Evolutionary conservation across 2,329 filamentous ascomycete genomes (phyloP).

Genomic region (Aspergillus viridinutans): DNA sequence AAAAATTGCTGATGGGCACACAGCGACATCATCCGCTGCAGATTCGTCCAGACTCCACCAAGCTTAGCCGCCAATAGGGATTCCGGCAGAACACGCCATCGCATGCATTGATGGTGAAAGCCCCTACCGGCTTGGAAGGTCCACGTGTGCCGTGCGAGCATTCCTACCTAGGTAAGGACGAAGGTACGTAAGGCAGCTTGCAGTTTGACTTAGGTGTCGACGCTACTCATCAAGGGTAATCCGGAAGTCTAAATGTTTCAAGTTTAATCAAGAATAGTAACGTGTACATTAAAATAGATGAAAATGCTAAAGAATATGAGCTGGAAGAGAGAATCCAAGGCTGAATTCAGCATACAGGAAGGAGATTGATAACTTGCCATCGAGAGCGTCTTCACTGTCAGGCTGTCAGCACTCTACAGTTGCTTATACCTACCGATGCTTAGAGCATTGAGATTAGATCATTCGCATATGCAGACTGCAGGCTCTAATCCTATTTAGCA

Average conservation of each 20-base stretch:
- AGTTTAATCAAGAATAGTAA: too few species aligned
- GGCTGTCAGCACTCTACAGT: background rate
- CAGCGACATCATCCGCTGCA: background rate
- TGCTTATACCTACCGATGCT: background rate
- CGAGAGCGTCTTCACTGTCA: too few species aligned
- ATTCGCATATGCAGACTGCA: background rate
- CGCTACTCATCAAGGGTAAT: too few species aligned
- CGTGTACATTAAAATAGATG: too few species aligned
- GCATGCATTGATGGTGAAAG: conserved; percentile 28
- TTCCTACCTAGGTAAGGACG: background rate
- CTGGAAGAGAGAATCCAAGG: background rate
- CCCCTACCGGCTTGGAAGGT: background rate
- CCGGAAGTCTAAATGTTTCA: too few species aligned
- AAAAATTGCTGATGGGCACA: background rate
- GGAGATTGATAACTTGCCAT: background rate
- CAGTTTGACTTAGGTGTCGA: background rate
- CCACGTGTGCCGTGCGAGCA: conserved; percentile 11
- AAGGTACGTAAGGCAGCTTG: too few species aligned
- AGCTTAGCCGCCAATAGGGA: conserved; percentile 23
- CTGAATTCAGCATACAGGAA: background rate
- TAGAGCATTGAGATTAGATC: background rate
- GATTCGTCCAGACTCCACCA: background rate
- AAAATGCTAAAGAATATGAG: background rate
- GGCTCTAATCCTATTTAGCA: background rate
- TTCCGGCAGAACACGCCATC: conserved; percentile 29